phyloP scores from a whole-genome alignment of 257 asterid species.

The Forsythia viridissima region DNA sequence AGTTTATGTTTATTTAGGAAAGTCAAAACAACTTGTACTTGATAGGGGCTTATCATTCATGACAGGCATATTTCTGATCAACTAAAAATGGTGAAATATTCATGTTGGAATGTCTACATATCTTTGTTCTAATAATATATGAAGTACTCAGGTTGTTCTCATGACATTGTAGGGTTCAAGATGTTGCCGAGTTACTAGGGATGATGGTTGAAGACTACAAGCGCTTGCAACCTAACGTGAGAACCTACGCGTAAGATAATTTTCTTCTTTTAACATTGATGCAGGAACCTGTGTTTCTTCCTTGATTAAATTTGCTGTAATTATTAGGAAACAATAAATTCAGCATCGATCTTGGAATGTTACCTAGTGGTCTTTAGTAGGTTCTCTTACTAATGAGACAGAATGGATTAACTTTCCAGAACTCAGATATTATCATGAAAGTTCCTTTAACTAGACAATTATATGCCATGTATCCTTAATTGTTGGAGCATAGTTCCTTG shows the following conservation, averaged over 20 bases:
- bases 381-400: conserved; percentile 15
- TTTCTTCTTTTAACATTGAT: conserved; percentile 35
- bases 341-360: conserved; percentile 8
- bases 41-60: neutral
- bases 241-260: conserved; percentile 92
- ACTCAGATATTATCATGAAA: neutral
- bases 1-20: neutral
- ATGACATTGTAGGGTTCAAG: conserved; percentile 77
- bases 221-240: conserved; percentile 96
- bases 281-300: conserved; percentile 30
- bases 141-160: conserved; percentile 28
- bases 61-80: neutral
- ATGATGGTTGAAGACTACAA: conserved; percentile 98
- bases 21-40: neutral
- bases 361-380: conserved; percentile 12
- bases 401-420: neutral
- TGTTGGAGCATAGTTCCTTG: conserved; percentile 13
- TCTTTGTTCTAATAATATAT: conserved; percentile 19
- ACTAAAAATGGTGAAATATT: neutral
- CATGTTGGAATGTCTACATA: conserved; percentile 7
- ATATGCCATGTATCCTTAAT: conserved; percentile 6
- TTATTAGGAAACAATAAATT: conserved; percentile 10
- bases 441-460: conserved; percentile 15
- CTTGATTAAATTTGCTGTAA: conserved; percentile 13
- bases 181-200: conserved; percentile 96